Evolutionary conservation across 805 yeast genomes (phyloP), one percentile per base, ranked within the genome.

Genomic region (Ogataea naganishii): DNA sequence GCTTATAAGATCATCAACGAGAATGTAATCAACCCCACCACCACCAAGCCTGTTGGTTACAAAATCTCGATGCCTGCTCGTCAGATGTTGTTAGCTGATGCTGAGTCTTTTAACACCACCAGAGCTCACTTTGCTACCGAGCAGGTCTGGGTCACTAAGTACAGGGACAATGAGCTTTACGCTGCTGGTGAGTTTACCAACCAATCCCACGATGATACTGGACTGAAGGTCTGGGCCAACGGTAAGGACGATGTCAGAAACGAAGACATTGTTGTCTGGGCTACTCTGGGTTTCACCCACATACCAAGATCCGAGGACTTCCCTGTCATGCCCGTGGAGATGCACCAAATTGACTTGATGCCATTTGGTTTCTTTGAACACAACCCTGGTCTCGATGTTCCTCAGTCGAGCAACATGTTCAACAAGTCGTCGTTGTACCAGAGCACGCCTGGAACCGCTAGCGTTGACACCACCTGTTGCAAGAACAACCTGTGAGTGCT

Each of bases 301-400:
- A 71, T 80, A 46, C 92, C 92, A 45, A 69, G 83, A 47, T 75
- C 78, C 21, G 94, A 81, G 60, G 89, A 81, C 55, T 81, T 82
- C 79, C 94, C 94, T 28, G 88, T 81, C 30, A 81, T 81, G 94
- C 88, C 92, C 20, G 82, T 78, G 34, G 94, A 81, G 58, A 75
- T 75, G 39, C 75, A 79, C 61, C 72, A 67, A 45, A 75, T 80
- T 43, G 65, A 71, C 35, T 65, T 81, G 34, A 65, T 68, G 26
- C 94, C 94, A 31, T 63, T 70, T 44, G 80, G 82, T 33, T 81
- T 81, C 72, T 81, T 80, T 51, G 75, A 74, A 44, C 72, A 62
- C 47, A 81, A 81, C 57, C 94, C 94, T 21, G 83, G 82, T 25
- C 61, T 82, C 49, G 86, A 80, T 49, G 60, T 81, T 32, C 92